Conservation (phyloP, 352 stramenopile genomes). For the Globisporangium acanthophoron region DNA sequence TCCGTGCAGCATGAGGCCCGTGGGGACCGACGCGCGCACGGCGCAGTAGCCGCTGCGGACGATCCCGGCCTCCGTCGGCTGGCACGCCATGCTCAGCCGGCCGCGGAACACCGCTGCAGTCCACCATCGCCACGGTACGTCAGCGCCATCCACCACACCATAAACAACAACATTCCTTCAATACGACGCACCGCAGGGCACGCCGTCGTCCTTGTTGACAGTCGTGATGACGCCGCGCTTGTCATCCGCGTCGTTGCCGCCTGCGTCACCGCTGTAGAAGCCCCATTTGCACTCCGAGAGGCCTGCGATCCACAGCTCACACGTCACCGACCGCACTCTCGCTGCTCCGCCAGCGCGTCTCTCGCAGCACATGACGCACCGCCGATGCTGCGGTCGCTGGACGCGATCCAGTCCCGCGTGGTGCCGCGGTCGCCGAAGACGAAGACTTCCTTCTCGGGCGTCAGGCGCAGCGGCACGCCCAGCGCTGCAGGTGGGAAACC, state of each 20-base stretch:
- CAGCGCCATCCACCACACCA: background rate
- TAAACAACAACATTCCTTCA: background rate
- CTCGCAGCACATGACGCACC: slow-evolving; percentile 21
- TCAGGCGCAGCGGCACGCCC: slow-evolving; percentile 67
- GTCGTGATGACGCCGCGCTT: slow-evolving; percentile 25
- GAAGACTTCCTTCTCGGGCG: slow-evolving; percentile 74
- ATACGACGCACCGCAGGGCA: slow-evolving; percentile 33
- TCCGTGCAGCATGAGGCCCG: slow-evolving; percentile 55
- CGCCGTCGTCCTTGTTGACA: slow-evolving; percentile 50
- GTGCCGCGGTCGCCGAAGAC: slow-evolving; percentile 54
- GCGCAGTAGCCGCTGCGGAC: slow-evolving; percentile 84
- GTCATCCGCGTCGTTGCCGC: slow-evolving; percentile 10
- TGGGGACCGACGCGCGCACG: slow-evolving; percentile 55
- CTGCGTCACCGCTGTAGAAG: slow-evolving; percentile 24
- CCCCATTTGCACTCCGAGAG: slow-evolving; percentile 68
- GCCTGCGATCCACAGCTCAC: slow-evolving; percentile 21
- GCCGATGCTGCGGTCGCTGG: slow-evolving; percentile 76
- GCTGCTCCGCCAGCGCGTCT: background rate
- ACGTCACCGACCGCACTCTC: background rate
- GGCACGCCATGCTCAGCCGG: slow-evolving; percentile 59
- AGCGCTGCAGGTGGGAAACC: slow-evolving; percentile 31
- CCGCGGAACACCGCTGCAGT: slow-evolving; percentile 66
- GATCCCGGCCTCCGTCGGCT: slow-evolving; percentile 72
- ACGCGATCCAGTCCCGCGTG: slow-evolving; percentile 57
- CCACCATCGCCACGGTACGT: background rate